These are phyloP conservation scores for Blastomyces parvus DNA, from an alignment of 2,329 filamentous ascomycete genomes.

Conservation along the genomic window DNA sequence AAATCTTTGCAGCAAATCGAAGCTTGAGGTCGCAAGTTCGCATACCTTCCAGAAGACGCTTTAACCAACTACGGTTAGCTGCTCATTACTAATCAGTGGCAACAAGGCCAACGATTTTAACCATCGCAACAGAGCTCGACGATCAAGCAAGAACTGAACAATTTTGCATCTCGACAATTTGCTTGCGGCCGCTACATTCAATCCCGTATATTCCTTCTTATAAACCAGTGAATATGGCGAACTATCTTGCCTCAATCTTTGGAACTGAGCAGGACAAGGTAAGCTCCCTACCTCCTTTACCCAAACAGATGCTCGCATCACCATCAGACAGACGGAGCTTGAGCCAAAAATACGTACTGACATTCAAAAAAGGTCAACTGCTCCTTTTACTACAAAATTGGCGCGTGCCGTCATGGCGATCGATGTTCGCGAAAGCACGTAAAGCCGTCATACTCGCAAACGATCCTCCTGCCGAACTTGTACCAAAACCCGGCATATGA, in stretches of 20 bases:
- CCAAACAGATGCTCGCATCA: neutral
- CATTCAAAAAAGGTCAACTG: conserved; percentile 61
- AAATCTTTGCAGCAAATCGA: too few relatives aligned
- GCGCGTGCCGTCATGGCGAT: conserved; percentile 95
- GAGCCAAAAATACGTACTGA: conserved; percentile 8
- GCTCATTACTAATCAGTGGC: neutral
- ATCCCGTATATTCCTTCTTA: neutral
- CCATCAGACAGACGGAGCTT: conserved; percentile 13
- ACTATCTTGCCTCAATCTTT: conserved; percentile 98
- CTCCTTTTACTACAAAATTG: conserved; percentile 99
- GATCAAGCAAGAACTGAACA: neutral
- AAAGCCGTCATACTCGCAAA: conserved; percentile 96
- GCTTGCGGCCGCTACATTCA: neutral
- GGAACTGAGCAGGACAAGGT: conserved; percentile 95
- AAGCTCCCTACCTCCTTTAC: conserved; percentile 8
- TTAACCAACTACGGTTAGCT: neutral
- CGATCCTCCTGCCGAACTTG: conserved; percentile 93
- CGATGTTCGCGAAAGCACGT: conserved; percentile 97
- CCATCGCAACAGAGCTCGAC: neutral
- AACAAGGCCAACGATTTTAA: neutral
- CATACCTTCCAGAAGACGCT: neutral
- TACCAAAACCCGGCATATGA: conserved; percentile 99
- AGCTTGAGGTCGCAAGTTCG: too few relatives aligned
- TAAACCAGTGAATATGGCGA: conserved; percentile 57
- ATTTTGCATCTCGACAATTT: neutral